Conservation (phyloP, 1,139 yeast species). For the Yamadazyma atmosphaerica region DNA sequence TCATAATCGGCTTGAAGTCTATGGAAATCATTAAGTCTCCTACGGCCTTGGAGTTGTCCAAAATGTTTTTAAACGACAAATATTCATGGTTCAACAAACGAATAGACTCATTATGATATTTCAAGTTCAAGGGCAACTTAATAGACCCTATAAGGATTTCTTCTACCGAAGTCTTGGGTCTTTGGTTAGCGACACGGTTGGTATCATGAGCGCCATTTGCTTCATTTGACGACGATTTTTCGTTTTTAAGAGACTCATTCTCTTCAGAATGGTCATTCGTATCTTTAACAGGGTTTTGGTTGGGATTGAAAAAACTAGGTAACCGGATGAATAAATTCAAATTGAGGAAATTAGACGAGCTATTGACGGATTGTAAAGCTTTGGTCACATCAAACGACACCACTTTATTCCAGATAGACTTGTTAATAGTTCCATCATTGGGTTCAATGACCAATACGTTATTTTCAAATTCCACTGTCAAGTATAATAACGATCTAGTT, state of each 20-base stretch:
- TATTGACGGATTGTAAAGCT: slow-evolving; percentile 22
- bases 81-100: slow-evolving; percentile 49
- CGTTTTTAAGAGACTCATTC: too few species aligned
- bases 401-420: slow-evolving; percentile 73
- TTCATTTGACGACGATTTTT: too few species aligned
- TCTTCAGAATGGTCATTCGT: too few species aligned
- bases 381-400: slow-evolving; percentile 91
- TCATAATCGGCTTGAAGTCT: slow-evolving; percentile 72
- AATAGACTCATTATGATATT: slow-evolving; percentile 36
- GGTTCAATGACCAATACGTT: slow-evolving; percentile 85
- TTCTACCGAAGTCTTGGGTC: slow-evolving; percentile 24
- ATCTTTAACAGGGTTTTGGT: slow-evolving; percentile 14
- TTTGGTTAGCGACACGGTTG: neutral
- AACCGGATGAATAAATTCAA: slow-evolving; percentile 76
- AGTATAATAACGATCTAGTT: slow-evolving; percentile 60
- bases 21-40: slow-evolving; percentile 62
- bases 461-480: slow-evolving; percentile 76
- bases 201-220: slow-evolving; percentile 1
- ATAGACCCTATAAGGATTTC: slow-evolving; percentile 46
- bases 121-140: slow-evolving; percentile 43
- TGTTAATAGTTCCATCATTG: slow-evolving; percentile 60
- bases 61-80: slow-evolving; percentile 41
- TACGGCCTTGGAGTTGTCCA: slow-evolving; percentile 21
- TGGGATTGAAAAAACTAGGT: slow-evolving; percentile 64
- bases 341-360: slow-evolving; percentile 46